Conservation (phyloP, 2,329 filamentous ascomycete genomes). For the Fusarium sterilihyphosum region DNA sequence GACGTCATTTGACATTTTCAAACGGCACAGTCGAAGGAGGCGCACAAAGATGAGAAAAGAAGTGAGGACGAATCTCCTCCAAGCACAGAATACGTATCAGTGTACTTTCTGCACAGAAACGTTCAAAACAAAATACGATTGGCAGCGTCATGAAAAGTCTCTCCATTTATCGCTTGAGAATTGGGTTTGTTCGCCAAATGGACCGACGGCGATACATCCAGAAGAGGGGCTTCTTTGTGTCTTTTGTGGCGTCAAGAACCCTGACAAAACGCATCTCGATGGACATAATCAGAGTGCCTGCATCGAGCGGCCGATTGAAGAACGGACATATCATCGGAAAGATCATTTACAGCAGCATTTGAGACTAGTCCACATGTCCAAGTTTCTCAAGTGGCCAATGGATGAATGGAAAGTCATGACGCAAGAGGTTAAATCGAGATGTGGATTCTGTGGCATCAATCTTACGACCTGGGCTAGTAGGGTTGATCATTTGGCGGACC, state of each 20-base stretch:
- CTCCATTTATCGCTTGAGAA: slow-evolving; percentile 57
- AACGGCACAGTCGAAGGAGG: slow-evolving; percentile 21
- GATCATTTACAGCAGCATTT: slow-evolving; percentile 56
- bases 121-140: slow-evolving; percentile 57
- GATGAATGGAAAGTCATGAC: slow-evolving; percentile 52
- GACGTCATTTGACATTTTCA: slow-evolving; percentile 24
- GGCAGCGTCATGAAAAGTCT: slow-evolving; percentile 62
- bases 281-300: slow-evolving; percentile 56
- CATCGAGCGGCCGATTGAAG: slow-evolving; percentile 45
- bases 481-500: slow-evolving; percentile 52
- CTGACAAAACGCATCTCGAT: slow-evolving; percentile 48
- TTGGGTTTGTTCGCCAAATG: slow-evolving; percentile 56
- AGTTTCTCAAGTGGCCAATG: slow-evolving; percentile 45
- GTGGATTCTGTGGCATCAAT: slow-evolving; percentile 53
- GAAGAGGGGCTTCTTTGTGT: slow-evolving; percentile 45
- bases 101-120: slow-evolving; percentile 59
- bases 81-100: slow-evolving; percentile 46
- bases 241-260: slow-evolving; percentile 50
- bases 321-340: slow-evolving; percentile 57
- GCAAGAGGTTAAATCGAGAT: slow-evolving; percentile 51
- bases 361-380: slow-evolving; percentile 52
- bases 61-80: slow-evolving; percentile 18
- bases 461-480: slow-evolving; percentile 51
- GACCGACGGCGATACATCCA: slow-evolving; percentile 50
- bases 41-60: slow-evolving; percentile 25